Base-by-base conservation (phyloP, 83 land plant species). In the Thuja plicata region DNA sequence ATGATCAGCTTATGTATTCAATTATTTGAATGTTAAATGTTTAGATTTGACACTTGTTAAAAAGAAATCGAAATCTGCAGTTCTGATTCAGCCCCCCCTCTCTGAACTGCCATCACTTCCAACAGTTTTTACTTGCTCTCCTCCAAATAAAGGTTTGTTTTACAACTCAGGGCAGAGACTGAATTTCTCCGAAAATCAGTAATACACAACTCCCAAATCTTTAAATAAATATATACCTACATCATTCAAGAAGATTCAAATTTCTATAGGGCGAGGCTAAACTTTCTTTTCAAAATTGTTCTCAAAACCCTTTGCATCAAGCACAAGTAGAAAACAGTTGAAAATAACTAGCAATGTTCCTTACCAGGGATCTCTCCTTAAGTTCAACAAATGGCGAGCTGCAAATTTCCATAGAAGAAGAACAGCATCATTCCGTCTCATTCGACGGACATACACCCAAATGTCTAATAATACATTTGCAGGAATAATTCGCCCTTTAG, bases 401-500 rank as follows among this genome's bases (percentile, higher is more conserved):
- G 90, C 88, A 70, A 93, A 92, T 85, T 95, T 94, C 2, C 88
- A 54, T 4, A 95, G 87, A 40, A 91, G 50, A 0, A 89, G 91
- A 88, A 92, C 90, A 46, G 96, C 96, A 45, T 95, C 92, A 2
- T 87, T 88, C 71, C 89, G 92, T 40, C 91, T 92, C 15, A 95
- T 74, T 24, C 87, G 94, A 38, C 91, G 96, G 1, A 89, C 73
- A 77, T 92, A 91, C 71, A 91, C 90, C 96, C 96, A 95, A 71
- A 95, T 87, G 87, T 90, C 92, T 79, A 95, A 90, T 2, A 95
- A 89, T 8, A 91, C 87, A 87, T 91, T 92, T n/a, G 92, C 92
- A 24, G 92, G 92, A 77, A 95, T 92, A 35, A 82, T 91, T 83
- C 88, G 90, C 89, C 92, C 95, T 60, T 93, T 92, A 0, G 94